A percentile compares a stretch with the other conserved stretches of the same genome.
These are phyloP conservation scores for Conringia planisiliqua DNA, from an alignment of 345 rosid species.

Conservation along the genomic window DNA sequence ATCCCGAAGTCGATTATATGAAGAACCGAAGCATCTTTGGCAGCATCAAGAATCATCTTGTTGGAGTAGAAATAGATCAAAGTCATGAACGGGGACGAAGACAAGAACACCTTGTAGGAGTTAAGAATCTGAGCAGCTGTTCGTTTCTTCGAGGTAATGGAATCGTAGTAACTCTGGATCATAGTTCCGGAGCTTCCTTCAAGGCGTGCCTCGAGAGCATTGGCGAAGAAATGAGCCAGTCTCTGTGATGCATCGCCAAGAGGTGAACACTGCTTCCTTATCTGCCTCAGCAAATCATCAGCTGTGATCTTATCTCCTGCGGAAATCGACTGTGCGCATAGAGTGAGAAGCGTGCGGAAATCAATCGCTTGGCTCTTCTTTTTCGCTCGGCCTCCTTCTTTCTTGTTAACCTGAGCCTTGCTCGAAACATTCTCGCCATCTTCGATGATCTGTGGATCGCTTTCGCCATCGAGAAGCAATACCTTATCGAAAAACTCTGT, in stretches of 20 bases:
- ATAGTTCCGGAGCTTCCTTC: slow-evolving; percentile 37
- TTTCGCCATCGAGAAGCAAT: slow-evolving; percentile 39
- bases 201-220: slow-evolving; percentile 77
- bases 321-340: slow-evolving; percentile 79
- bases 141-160: slow-evolving; percentile 36
- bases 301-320: slow-evolving; percentile 60
- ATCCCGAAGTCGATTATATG: slow-evolving; percentile 89
- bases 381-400: slow-evolving; percentile 39
- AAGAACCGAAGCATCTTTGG: slow-evolving; percentile 54
- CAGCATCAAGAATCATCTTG: slow-evolving; percentile 43
- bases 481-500: slow-evolving; percentile 76
- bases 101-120: slow-evolving; percentile 49
- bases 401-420: slow-evolving; percentile 30
- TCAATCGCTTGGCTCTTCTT: slow-evolving; percentile 62
- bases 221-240: slow-evolving; percentile 76
- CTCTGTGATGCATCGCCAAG: slow-evolving; percentile 77
- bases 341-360: slow-evolving; percentile 58
- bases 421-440: slow-evolving; percentile 19
- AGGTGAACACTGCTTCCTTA: slow-evolving; percentile 62
- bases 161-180: slow-evolving; percentile 35
- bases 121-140: slow-evolving; percentile 64
- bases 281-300: slow-evolving; percentile 67
- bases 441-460: slow-evolving; percentile 9
- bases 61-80: slow-evolving; percentile 52
- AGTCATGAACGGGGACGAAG: slow-evolving; percentile 60